Evolutionary conservation across 768 basidiomycete species (phyloP).

Genomic region (Chalciporus pseudorubinellus): DNA sequence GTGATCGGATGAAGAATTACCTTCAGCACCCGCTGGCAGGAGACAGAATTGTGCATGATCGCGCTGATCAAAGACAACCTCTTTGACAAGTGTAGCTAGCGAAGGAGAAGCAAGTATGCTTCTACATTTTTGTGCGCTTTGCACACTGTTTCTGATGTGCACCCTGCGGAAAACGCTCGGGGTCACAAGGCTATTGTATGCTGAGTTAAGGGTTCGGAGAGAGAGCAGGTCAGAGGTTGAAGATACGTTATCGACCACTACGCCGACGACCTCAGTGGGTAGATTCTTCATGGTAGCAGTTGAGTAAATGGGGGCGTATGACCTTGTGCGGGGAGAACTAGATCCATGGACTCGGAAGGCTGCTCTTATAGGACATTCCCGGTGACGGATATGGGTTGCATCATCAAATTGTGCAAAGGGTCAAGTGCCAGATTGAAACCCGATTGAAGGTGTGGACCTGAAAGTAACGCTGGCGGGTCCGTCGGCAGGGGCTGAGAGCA

Average conservation of each 20-base stretch:
- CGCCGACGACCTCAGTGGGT: constrained; percentile 28
- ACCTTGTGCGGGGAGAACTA: background rate
- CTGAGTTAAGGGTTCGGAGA: constrained; percentile 27
- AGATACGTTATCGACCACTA: constrained; percentile 22
- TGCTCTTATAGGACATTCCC: constrained; percentile 5
- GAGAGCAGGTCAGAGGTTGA: constrained; percentile 28
- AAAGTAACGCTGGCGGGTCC: background rate
- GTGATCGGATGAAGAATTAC: background rate
- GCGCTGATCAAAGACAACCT: constrained; percentile 30
- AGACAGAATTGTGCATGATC: constrained; percentile 26
- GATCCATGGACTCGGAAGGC: background rate
- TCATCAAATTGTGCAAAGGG: background rate
- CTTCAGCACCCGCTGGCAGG: constrained; percentile 12
- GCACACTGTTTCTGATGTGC: constrained; percentile 24
- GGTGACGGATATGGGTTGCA: background rate
- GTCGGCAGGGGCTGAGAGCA: no score
- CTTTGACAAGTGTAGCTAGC: constrained; percentile 24
- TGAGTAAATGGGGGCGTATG: background rate
- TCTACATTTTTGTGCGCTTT: constrained; percentile 25
- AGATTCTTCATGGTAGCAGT: constrained; percentile 21
- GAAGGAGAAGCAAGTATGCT: constrained; percentile 22
- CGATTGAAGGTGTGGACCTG: background rate
- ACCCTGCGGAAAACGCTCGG: constrained; percentile 23
- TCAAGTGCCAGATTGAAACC: background rate
- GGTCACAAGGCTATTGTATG: constrained; percentile 25